Evolutionary conservation across 1,284 basidiomycete genomes (phyloP).

Genomic region (Mycocalia duriaeana): DNA sequence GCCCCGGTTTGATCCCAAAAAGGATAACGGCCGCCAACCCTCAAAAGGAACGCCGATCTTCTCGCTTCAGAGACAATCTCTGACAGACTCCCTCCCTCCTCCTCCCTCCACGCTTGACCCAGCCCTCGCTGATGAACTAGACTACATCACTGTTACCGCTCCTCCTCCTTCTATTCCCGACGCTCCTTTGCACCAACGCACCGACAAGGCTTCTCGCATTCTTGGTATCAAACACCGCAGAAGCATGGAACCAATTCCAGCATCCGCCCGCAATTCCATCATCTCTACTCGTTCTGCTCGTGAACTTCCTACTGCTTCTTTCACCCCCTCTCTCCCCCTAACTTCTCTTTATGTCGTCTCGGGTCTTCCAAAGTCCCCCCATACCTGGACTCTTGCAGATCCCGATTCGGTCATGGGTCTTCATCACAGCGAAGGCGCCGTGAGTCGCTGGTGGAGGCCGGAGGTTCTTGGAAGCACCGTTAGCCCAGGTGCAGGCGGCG

Average conservation of each 20-base stretch:
- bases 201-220: constrained; percentile 66
- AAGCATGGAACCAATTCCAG: constrained; percentile 79
- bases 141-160: constrained; percentile 58
- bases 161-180: constrained; percentile 26
- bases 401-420: constrained; percentile 81
- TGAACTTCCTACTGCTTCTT: constrained; percentile 44
- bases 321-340: constrained; percentile 66
- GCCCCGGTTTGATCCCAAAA: constrained; percentile 23
- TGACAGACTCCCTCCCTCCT: constrained; percentile 23
- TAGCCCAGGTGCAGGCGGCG: constrained; percentile 70
- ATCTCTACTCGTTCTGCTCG: constrained; percentile 72
- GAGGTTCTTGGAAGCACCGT: constrained; percentile 89
- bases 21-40: constrained; percentile 22
- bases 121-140: constrained; percentile 58
- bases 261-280: constrained; percentile 66
- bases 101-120: constrained; percentile 20
- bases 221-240: constrained; percentile 67
- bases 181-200: constrained; percentile 24
- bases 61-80: too few relatives aligned
- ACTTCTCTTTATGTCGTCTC: constrained; percentile 82
- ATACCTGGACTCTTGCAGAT: constrained; percentile 93
- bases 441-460: constrained; percentile 90
- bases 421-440: constrained; percentile 82
- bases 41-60: constrained; percentile 17
- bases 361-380: constrained; percentile 77